Evolutionary conservation across 768 basidiomycete species (phyloP).

Genomic region (Termitomyces sp.): DNA sequence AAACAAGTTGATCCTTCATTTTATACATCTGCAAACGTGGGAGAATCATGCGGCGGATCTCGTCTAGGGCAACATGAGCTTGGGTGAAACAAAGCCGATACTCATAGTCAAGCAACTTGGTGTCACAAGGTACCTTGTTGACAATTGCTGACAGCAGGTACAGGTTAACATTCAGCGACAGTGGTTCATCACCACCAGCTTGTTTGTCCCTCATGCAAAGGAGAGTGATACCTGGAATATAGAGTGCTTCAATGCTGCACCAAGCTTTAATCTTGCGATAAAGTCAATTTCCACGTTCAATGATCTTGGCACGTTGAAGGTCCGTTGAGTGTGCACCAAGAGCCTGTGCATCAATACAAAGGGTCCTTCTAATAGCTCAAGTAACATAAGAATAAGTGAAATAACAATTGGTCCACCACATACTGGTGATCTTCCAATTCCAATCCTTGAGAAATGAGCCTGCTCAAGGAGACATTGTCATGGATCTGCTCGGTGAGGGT

Average conservation of each 20-base stretch:
- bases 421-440: slow-evolving; percentile 11
- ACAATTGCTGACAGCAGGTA: slow-evolving; percentile 1
- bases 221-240: slow-evolving; percentile 23
- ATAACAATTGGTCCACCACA: too few relatives aligned
- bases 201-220: slow-evolving; percentile 1
- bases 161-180: slow-evolving; percentile 1
- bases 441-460: slow-evolving; percentile 24
- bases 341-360: slow-evolving; percentile 12
- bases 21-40: slow-evolving; percentile 27
- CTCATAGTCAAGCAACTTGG: slow-evolving; percentile 22
- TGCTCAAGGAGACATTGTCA: slow-evolving; percentile 13
- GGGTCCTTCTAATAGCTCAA: slow-evolving; percentile 21
- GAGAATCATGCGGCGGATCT: slow-evolving; percentile 30
- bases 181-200: background rate
- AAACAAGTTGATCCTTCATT: slow-evolving; percentile 26
- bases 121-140: background rate
- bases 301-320: slow-evolving; percentile 27
- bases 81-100: slow-evolving; percentile 27
- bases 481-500: background rate
- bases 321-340: slow-evolving; percentile 25
- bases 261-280: slow-evolving; percentile 26
- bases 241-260: slow-evolving; percentile 26
- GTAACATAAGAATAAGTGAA: too few relatives aligned
- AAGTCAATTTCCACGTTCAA: slow-evolving; percentile 23
- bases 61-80: slow-evolving; percentile 26